phyloP scores from a whole-genome alignment of 2,329 filamentous ascomycete genomes.

The Pyricularia grisea region DNA sequence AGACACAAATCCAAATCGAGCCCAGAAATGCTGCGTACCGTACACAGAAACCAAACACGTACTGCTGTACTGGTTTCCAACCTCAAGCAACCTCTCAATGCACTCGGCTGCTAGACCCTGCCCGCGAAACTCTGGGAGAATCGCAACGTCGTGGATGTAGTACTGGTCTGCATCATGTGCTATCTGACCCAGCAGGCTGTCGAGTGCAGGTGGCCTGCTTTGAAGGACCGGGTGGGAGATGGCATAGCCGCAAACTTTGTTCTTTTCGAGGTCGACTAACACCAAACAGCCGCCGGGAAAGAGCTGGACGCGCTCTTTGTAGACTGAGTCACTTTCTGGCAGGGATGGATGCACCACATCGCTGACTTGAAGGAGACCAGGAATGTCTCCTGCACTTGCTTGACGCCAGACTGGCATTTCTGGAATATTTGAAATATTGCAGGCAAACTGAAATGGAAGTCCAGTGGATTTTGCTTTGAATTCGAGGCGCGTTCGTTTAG shows the following conservation, averaged over 20 bases:
- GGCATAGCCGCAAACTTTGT: slow-evolving; percentile 20
- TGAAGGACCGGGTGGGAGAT: slow-evolving; percentile 25
- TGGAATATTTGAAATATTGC: neutral
- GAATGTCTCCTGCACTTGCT: slow-evolving; percentile 16
- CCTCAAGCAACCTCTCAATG: slow-evolving; percentile 14
- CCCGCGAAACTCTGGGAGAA: slow-evolving; percentile 18
- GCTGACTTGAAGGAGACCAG: slow-evolving; percentile 16
- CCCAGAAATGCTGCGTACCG: slow-evolving; percentile 22
- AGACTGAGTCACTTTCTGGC: slow-evolving; percentile 20
- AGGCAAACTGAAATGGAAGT: neutral
- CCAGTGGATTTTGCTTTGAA: neutral
- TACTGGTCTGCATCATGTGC: slow-evolving; percentile 21
- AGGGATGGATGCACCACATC: slow-evolving; percentile 19
- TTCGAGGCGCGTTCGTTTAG: neutral
- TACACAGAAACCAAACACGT: slow-evolving; percentile 25
- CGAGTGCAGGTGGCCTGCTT: slow-evolving; percentile 19
- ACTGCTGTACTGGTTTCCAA: slow-evolving; percentile 16
- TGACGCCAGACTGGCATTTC: slow-evolving; percentile 18
- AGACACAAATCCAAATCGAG: slow-evolving; percentile 20
- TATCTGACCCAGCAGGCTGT: slow-evolving; percentile 19
- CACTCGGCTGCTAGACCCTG: slow-evolving; percentile 15
- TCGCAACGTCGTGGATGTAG: slow-evolving; percentile 27
- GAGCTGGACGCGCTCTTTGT: slow-evolving; percentile 21
- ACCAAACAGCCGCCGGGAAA: slow-evolving; percentile 24
- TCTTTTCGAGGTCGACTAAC: slow-evolving; percentile 12